These are phyloP conservation scores for Podaxis sp. DNA, from an alignment of 768 basidiomycete genomes.

Conservation along the genomic window DNA sequence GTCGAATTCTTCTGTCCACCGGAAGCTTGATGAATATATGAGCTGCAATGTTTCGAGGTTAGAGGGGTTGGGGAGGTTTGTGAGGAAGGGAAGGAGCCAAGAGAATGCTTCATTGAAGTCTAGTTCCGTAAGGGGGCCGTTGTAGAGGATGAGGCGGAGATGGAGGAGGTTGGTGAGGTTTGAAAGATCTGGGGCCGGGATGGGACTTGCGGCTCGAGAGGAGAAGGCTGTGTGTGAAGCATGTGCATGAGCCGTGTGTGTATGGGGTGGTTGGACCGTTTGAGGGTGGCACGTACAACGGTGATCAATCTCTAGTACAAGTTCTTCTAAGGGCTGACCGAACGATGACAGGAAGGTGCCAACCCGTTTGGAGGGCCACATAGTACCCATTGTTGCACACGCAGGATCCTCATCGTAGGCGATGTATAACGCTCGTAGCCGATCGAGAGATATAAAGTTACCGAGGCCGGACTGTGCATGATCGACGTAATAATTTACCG, in stretches of 20 bases:
- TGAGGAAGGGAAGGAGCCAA: conserved; percentile 3
- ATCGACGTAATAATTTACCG: background rate
- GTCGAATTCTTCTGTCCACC: background rate
- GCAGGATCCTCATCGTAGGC: conserved; percentile 4
- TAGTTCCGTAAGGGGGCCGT: background rate
- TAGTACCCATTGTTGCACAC: background rate
- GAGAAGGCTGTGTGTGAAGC: background rate
- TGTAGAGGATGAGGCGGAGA: background rate
- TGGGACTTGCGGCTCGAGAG: background rate
- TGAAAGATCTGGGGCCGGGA: background rate
- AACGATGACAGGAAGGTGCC: background rate
- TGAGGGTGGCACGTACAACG: background rate
- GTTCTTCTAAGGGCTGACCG: background rate
- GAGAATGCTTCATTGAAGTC: background rate
- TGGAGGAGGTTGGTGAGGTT: background rate
- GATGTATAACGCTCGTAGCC: background rate
- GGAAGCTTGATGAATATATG: background rate
- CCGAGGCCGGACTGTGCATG: background rate
- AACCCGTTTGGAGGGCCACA: background rate
- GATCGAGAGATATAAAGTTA: background rate
- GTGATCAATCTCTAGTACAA: conserved; percentile 5
- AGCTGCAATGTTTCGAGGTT: background rate
- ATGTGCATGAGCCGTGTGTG: background rate
- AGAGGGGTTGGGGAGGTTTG: background rate
- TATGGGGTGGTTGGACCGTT: background rate